A percentile compares a stretch with the other conserved stretches of the same genome.
These are phyloP conservation scores for Kwoniella shandongensis DNA, from an alignment of 768 basidiomycete species.

Conservation along the genomic window DNA sequence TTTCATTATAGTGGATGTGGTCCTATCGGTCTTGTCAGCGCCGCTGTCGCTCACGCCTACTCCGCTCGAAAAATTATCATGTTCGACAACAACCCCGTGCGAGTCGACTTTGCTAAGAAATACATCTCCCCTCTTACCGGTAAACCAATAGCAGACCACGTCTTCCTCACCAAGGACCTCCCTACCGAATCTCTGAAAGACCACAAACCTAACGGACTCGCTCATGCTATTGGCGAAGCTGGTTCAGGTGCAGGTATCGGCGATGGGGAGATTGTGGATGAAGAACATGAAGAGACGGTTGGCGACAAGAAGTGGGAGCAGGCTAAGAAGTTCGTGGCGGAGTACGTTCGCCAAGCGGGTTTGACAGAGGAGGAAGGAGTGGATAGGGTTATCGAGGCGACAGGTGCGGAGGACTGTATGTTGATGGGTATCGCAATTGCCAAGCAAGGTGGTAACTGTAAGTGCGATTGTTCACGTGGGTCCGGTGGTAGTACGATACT, in stretches of 20 bases:
- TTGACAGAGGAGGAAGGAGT: constrained; percentile 43
- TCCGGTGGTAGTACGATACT: neutral
- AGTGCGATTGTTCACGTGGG: constrained; percentile 12
- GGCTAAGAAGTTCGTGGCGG: constrained; percentile 32
- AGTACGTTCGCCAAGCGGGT: constrained; percentile 31
- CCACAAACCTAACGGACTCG: constrained; percentile 15
- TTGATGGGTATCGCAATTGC: constrained; percentile 44
- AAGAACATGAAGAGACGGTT: constrained; percentile 29
- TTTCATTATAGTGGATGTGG: constrained; percentile 35
- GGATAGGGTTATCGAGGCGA: constrained; percentile 46
- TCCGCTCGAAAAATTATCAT: constrained; percentile 43
- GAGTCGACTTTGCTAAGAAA: constrained; percentile 46
- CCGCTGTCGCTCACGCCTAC: constrained; percentile 50
- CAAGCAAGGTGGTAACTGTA: constrained; percentile 46
- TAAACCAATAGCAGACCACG: constrained; percentile 48
- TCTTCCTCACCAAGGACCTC: constrained; percentile 37
- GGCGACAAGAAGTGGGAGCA: constrained; percentile 44
- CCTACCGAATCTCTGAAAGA: constrained; percentile 20
- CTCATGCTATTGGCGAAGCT: constrained; percentile 19
- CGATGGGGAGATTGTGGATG: constrained; percentile 28
- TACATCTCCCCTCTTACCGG: constrained; percentile 47
- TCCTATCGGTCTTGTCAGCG: constrained; percentile 47
- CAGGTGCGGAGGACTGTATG: constrained; percentile 39
- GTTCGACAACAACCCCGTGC: constrained; percentile 41
- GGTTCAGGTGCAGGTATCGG: constrained; percentile 28